Percentiles rank a stretch among this genome's conserved stretches.
phyloP scores from a whole-genome alignment of 345 rosid genomes.

The Salix dunnii region DNA sequence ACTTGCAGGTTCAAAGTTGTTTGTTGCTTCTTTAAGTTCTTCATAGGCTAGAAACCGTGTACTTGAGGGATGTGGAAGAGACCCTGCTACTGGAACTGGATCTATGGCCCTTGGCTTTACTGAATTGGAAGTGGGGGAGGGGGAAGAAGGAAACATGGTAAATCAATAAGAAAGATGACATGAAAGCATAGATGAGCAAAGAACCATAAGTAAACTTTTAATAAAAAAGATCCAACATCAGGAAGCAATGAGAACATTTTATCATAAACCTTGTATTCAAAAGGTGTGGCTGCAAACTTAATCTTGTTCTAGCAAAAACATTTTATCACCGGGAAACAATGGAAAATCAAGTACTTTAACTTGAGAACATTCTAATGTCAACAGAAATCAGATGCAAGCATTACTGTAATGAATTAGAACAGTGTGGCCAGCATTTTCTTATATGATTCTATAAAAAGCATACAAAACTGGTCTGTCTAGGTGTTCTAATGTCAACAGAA shows the following conservation, averaged over 20 bases:
- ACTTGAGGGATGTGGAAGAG: slow-evolving; percentile 82
- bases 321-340: no score
- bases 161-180: neutral
- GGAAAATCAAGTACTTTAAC: no score
- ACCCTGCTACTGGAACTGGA: slow-evolving; percentile 46
- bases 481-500: neutral
- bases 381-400: neutral
- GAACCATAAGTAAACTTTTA: neutral
- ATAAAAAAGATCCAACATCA: slow-evolving; percentile 1
- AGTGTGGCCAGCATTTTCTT: neutral
- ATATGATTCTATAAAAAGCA: neutral
- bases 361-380: no score
- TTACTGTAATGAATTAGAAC: neutral
- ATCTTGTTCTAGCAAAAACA: neutral
- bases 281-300: neutral
- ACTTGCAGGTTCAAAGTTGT: slow-evolving; percentile 80
- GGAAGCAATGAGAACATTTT: no score
- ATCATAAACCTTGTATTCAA: neutral
- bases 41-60: slow-evolving; percentile 86
- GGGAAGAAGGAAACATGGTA: neutral
- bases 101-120: slow-evolving; percentile 60
- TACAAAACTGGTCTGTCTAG: no score
- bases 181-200: slow-evolving; percentile 2
- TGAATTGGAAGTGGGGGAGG: slow-evolving; percentile 10
- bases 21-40: slow-evolving; percentile 92